phyloP scores from a whole-genome alignment of 768 basidiomycete species.

The Tylopilus sp. region DNA sequence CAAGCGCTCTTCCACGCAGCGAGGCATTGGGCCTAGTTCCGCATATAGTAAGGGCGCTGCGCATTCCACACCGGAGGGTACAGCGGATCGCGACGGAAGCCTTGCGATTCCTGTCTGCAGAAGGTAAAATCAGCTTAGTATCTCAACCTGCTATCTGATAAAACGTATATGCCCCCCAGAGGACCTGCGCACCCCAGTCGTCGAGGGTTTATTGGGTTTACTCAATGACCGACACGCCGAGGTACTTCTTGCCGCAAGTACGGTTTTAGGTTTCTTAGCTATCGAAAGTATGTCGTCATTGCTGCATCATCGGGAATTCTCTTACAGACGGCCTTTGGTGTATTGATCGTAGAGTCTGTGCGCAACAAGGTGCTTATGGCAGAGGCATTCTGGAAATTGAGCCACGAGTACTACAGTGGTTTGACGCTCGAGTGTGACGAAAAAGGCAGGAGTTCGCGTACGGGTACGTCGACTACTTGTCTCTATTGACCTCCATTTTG shows the following conservation, averaged over 20 bases:
- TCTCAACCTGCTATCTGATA: not conserved
- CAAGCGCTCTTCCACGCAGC: not conserved
- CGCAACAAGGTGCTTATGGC: constrained; percentile 13
- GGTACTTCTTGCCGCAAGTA: constrained; percentile 17
- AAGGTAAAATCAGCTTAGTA: constrained; percentile 4
- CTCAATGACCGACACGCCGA: constrained; percentile 16
- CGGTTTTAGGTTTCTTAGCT: constrained; percentile 10
- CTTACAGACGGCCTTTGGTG: not conserved
- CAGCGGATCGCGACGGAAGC: constrained; percentile 15
- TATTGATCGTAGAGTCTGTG: constrained; percentile 7
- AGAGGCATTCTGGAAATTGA: constrained; percentile 17
- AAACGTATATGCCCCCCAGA: constrained; percentile 8
- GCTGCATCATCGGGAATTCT: not conserved
- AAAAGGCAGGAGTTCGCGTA: constrained; percentile 7
- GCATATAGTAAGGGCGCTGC: constrained; percentile 14
- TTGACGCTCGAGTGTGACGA: constrained; percentile 15
- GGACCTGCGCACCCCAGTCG: constrained; percentile 4
- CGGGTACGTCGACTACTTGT: constrained; percentile 7
- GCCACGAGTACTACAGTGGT: constrained; percentile 18
- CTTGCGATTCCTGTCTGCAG: constrained; percentile 10
- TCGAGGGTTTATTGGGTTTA: constrained; percentile 11
- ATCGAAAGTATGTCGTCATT: constrained; percentile 11
- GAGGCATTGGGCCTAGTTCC: constrained; percentile 10
- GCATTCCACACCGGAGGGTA: constrained; percentile 12
- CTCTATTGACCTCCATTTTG: not conserved